Evolutionary conservation across 345 rosid species (phyloP).

Genomic region (Passiflora organensis): DNA sequence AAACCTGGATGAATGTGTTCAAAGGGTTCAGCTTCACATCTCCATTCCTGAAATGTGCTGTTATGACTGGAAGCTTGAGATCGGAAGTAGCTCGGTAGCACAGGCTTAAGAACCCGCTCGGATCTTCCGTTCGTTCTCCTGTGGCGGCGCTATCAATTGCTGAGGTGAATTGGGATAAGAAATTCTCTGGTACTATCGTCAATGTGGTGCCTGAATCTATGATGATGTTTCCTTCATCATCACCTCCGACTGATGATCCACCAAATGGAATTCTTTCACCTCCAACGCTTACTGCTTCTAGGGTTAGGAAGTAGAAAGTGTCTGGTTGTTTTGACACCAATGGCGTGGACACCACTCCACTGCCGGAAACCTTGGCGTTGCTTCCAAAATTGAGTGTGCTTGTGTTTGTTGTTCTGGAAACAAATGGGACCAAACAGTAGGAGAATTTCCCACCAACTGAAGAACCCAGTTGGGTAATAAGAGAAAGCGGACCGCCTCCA

Average conservation of each 20-base stretch:
- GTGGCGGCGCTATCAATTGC: slow-evolving; percentile 17
- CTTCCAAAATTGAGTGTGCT: slow-evolving; percentile 53
- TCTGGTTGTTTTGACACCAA: slow-evolving; percentile 26
- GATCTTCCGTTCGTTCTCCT: slow-evolving; percentile 21
- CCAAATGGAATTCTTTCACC: slow-evolving; percentile 17
- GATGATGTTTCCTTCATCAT: slow-evolving; percentile 41
- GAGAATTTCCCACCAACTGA: slow-evolving; percentile 49
- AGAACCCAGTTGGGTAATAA: slow-evolving; percentile 42
- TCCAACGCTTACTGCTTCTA: slow-evolving; percentile 46
- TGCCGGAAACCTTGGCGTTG: slow-evolving; percentile 37
- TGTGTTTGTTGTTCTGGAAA: slow-evolving; percentile 13
- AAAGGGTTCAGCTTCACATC: slow-evolving; percentile 27
- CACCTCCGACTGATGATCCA: slow-evolving; percentile 17
- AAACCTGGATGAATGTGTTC: slow-evolving; percentile 33
- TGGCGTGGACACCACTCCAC: slow-evolving; percentile 40
- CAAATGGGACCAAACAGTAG: slow-evolving; percentile 48
- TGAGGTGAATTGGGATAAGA: slow-evolving; percentile 19
- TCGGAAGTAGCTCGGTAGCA: slow-evolving; percentile 27
- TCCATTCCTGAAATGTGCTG: slow-evolving; percentile 36
- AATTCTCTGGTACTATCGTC: slow-evolving; percentile 33
- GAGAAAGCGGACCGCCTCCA: slow-evolving; percentile 45
- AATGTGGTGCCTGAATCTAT: slow-evolving; percentile 64
- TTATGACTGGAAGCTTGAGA: slow-evolving; percentile 31
- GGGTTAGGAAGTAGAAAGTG: slow-evolving; percentile 40
- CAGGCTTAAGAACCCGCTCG: slow-evolving; percentile 21